phyloP scores from a whole-genome alignment of 1,284 basidiomycete genomes.

The Kalmanozyma brasiliensis region DNA sequence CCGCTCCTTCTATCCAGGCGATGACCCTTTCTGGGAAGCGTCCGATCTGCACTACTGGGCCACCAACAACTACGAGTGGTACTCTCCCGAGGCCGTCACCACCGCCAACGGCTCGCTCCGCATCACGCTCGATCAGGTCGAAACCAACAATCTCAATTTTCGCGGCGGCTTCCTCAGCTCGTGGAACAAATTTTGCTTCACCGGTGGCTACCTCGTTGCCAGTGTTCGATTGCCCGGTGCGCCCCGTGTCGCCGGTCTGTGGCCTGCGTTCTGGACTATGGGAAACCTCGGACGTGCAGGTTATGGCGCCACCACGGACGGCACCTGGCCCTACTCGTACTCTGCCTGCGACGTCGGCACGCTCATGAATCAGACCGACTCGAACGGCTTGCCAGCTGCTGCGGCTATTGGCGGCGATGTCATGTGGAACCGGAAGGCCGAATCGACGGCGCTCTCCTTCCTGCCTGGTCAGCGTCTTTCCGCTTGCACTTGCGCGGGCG shows the following conservation, averaged over 20 bases:
- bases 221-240: constrained; percentile 80
- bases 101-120: constrained; percentile 82
- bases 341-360: constrained; percentile 59
- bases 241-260: constrained; percentile 70
- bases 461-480: constrained; percentile 81
- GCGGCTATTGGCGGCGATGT: constrained; percentile 45
- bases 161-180: constrained; percentile 73
- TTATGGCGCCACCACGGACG: constrained; percentile 72
- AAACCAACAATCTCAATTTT: constrained; percentile 75
- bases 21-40: constrained; percentile 79
- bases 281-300: constrained; percentile 74
- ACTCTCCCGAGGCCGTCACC: constrained; percentile 82
- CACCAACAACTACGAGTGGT: constrained; percentile 68
- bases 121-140: constrained; percentile 73
- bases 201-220: constrained; percentile 85
- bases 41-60: constrained; percentile 78
- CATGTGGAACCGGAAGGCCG: constrained; percentile 63
- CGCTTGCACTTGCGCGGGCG: constrained; percentile 77
- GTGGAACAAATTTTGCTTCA: constrained; percentile 95
- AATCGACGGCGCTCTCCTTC: constrained; percentile 69
- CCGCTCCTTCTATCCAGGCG: constrained; percentile 72
- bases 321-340: constrained; percentile 76
- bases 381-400: constrained; percentile 36
- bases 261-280: constrained; percentile 79
- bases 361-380: constrained; percentile 60